Base-by-base conservation (phyloP, 169 alveolate genomes). In the Plasmodium berghei region DNA sequence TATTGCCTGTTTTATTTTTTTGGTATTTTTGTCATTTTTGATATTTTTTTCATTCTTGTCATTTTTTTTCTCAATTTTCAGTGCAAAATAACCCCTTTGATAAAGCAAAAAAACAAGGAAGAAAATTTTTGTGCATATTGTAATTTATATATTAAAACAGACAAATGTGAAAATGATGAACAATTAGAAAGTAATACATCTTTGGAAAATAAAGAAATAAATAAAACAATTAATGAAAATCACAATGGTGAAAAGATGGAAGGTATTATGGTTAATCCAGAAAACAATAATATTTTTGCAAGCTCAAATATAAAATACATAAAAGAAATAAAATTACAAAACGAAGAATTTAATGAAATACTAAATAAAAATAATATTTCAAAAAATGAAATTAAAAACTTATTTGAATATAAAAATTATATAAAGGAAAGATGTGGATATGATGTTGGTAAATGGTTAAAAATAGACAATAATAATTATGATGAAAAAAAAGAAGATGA, bases 391-490 rank as follows among this genome's bases (percentile, higher is more conserved):
- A 70, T 52, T 14, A 52, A 56, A 16, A 58, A 66, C 34, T 45
- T 83, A 10, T 16, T 83, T 40, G 90, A 67, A 24, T 58, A 56
- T 45, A 83, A 83, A 66, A 67, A 83, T 14, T 83, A 83, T 72
- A 26, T 83, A 67, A 83, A 83, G 24, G 85, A 83, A 34, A 67
- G 73, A 61, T 83, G 90, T 71, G 90, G 90, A 40, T 69, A 83
- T 58, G 71, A 70, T n/a, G 64, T 83, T 16, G 85, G 73, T 1
- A 56, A 26, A 6, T 83, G 85, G 83, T 22, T 83, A 16, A 69
- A 69, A 49, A n/a, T 46, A 58, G 56, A 56, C 8, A 10, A 34
- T 5, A 34, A 4, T 9, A 20, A 28, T 24, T 16, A 18, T 59
- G 52, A 40, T 22, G 24, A 40, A 58, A 22, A 22, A 1, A 54